Base-by-base conservation (phyloP, 2,329 filamentous ascomycete genomes). In the Dactylellina sp. region DNA sequence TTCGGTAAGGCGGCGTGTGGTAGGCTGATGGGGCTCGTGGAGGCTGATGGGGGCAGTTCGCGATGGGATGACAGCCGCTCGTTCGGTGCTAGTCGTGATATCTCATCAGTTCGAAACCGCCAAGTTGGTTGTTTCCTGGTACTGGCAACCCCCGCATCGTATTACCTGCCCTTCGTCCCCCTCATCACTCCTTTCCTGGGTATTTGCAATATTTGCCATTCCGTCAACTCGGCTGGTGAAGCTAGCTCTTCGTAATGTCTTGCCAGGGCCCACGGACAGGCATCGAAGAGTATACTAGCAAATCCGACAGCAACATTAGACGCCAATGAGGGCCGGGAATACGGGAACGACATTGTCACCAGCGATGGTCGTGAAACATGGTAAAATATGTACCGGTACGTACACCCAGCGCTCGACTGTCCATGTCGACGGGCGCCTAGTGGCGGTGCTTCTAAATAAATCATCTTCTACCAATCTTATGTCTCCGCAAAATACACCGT, bases 101-200 rank as follows among this genome's bases (percentile, higher is more conserved):
- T 37, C 16, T 62, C 64, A 72, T 72, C 53, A 65, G 42, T 64
- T 53, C 68, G 68, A 72, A 72, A 72, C 68, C 44, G 68, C 68
- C 60, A 72, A 72, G 68, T 65, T 65, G 53, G 42, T 47, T 9
- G 9, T 32, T 16, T 52, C 24, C 25, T 56, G 39, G 25, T 56
- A 24, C 39, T 37, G 20, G 42, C 28, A 35, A 64, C 28, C 60
- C 40, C 62, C 32, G 50, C 40, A n/a, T n/a, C n/a, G n/a, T n/a
- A n/a, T n/a, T n/a, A n/a, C n/a, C n/a, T n/a, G 32, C 32, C 6
- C 32, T 2, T 22, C 24, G 22, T 25, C 16, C 52, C 37, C 49
- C 37, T 44, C 4, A 40, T 40, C 9, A 40, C 9, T 25, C 18
- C 1, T 18, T 55, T 56, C 24, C 52, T 56, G 44, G 50, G n/a